Evolutionary conservation across 2,329 filamentous ascomycete genomes (phyloP).

Genomic region (Sporothrix pseudoabietina): DNA sequence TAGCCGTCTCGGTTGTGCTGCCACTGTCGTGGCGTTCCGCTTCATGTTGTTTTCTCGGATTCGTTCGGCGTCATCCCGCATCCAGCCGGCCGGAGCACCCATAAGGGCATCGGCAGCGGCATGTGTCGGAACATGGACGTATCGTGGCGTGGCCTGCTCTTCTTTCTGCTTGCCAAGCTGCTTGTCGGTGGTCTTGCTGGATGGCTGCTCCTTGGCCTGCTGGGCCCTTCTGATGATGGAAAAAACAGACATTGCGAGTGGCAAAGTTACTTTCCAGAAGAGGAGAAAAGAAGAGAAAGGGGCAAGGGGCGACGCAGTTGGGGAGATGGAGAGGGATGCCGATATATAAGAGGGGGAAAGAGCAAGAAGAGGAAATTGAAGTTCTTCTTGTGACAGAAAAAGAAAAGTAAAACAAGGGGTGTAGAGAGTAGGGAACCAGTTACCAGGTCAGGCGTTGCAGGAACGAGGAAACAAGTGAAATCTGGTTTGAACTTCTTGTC

Average conservation of each 20-base stretch:
- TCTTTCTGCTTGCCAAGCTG: constrained; percentile 51
- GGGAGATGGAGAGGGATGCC: neutral
- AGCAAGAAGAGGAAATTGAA: neutral
- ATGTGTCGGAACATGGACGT: constrained; percentile 64
- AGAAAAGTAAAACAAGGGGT: neutral
- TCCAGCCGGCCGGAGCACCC: constrained; percentile 56
- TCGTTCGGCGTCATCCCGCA: constrained; percentile 49
- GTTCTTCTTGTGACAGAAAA: neutral
- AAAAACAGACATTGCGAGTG: constrained; percentile 57
- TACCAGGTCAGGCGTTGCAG: neutral
- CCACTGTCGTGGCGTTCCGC: constrained; percentile 48
- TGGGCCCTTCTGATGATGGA: constrained; percentile 55
- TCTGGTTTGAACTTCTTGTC: neutral
- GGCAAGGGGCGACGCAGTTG: neutral
- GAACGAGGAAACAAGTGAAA: neutral
- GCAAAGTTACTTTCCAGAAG: neutral
- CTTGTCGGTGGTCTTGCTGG: constrained; percentile 46
- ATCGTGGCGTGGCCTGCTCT: constrained; percentile 46
- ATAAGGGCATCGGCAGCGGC: constrained; percentile 61
- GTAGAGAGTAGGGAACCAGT: neutral
- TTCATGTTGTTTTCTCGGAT: constrained; percentile 56
- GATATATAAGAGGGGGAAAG: neutral
- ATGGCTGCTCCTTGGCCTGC: constrained; percentile 53
- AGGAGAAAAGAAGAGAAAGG: neutral
- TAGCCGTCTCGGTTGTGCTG: neutral